Base-by-base conservation (phyloP, 2,329 filamentous ascomycete genomes). In the Fusarium euwallaceae region DNA sequence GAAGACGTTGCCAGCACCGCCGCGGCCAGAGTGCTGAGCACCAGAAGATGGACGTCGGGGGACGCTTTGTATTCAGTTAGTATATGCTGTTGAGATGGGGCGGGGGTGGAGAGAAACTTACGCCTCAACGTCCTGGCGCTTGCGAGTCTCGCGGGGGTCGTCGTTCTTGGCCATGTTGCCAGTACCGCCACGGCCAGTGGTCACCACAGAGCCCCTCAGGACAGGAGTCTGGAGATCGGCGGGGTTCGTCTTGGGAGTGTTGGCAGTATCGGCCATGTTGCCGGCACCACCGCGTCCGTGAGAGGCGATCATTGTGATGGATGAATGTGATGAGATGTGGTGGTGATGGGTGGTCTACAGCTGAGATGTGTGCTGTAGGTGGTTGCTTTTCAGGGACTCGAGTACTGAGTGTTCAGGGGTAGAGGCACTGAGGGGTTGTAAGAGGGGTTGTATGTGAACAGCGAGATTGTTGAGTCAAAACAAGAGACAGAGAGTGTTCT, bases 121-220 rank as follows among this genome's bases (percentile, higher is more conserved):
- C 90, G 91, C 90, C 69, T 92, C 91, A 70, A 98, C 94, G 79
- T 98, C 95, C 83, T 98, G 96, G 48, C 92, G 92, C 64, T 91
- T 88, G 73, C 95, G 92, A 39, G 95, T 94, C 81, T 94, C 91
- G 48, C 87, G 84, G 4, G 92, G 91, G 78, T 97, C 92, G 72
- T 90, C 91, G 80, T 92, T 92, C 76, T 85, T 86, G 58, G 93
- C 91, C 93, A 98, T 97, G 86, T 97, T 98, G 70, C 95, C 95
- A 6, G 90, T 92, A 71, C 95, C 95, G 66, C 95, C 95, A 61
- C 95, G 93, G 66, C 95, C 95, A 4, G 95, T 98, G 22, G 95
- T 98, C 80, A 96, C 95, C 75, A 94, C 87, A n/a, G 93, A 86
- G 56, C 90, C 90, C 85, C 97, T 98, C 81, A 98, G 90, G 14